These are phyloP conservation scores for Senna tora DNA, from an alignment of 306 rosid species.

Conservation along the genomic window DNA sequence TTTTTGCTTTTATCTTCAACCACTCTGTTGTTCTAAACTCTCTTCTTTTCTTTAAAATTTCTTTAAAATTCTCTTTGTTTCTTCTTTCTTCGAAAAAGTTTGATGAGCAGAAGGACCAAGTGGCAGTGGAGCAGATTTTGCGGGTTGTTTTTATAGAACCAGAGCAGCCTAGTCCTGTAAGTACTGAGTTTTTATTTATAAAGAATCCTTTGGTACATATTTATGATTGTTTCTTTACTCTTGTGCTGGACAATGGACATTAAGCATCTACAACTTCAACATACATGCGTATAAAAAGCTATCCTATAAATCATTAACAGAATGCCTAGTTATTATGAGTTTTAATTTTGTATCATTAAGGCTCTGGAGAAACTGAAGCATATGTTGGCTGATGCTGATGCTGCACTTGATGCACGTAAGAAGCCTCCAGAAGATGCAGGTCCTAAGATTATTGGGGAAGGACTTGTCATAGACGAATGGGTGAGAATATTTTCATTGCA, in stretches of 20 bases:
- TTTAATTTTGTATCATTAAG: slow-evolving; percentile 40
- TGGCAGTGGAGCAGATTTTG: slow-evolving; percentile 76
- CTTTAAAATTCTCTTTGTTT: background rate
- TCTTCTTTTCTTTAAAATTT: slow-evolving; percentile 18
- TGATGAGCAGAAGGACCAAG: slow-evolving; percentile 89
- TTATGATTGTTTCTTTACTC: background rate
- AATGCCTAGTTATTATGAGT: background rate
- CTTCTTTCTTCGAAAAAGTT: slow-evolving; percentile 52
- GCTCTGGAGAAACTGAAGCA: slow-evolving; percentile 79
- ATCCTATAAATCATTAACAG: background rate
- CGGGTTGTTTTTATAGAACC: slow-evolving; percentile 85
- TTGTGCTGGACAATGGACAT: slow-evolving; percentile 23
- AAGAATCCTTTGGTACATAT: background rate
- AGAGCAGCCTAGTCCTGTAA: slow-evolving; percentile 69
- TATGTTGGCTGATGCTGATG: slow-evolving; percentile 84
- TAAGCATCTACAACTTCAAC: background rate
- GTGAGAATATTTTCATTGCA: slow-evolving; percentile 40
- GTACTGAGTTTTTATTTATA: slow-evolving; percentile 28
- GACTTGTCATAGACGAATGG: slow-evolving; percentile 85
- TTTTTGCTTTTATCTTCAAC: slow-evolving; percentile 28
- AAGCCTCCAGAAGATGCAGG: slow-evolving; percentile 81
- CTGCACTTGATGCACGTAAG: slow-evolving; percentile 78
- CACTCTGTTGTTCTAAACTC: background rate
- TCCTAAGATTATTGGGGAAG: slow-evolving; percentile 81
- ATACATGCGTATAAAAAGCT: background rate